Base-by-base conservation (phyloP, 2,329 filamentous ascomycete species). In the Coniosporium uncinatum region DNA sequence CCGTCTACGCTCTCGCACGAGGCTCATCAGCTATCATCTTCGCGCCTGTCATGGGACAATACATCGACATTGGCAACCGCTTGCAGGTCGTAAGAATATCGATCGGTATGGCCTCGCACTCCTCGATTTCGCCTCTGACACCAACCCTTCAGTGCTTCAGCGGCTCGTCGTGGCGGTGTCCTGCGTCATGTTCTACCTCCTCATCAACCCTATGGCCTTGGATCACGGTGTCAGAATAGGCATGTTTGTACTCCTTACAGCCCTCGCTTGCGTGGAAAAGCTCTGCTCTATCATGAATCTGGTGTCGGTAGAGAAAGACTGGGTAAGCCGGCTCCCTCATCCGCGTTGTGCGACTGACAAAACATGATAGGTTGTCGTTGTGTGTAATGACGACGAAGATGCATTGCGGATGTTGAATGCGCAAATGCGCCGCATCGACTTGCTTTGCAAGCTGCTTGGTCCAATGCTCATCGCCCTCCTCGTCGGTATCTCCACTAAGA, bases 221-320 rank as follows among this genome's bases (percentile, higher is more conserved):
- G 13, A 8, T 13, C 13, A 21, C 8, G 13, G 20, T 14, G 19
- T 38, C 13, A 19, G 22, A 22, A 20, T 14, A 19, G 16, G 11
- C 22, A n/a, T 22, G 18, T 19, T 38, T 8, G 11, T n/a, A 6
- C 36, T 38, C 8, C 18, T 38, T 14, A 46, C 37, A 0, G 16
- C 76, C 1, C 61, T 87, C 35, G 81, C 81, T 1, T 85, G 83
- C 42, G 52, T 82, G 2, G 85, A 89, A 59, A 89, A 88, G 55
- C 58, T 87, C 6, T 71, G 69, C 14, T 71, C 79, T 2, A 70
- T 81, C 5, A 70, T 79, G 56, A 88, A 88, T 54, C 68, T 77
- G 1, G 75, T 88, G 1, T 69, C 84, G 0, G 72, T 89, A 0
- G 85, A 88, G 56, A 68, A 79, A 51, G 85, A 89, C 50, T 88